Evolutionary conservation across 1,284 basidiomycete genomes (phyloP).

Genomic region (Fomitopsis schrenkii): DNA sequence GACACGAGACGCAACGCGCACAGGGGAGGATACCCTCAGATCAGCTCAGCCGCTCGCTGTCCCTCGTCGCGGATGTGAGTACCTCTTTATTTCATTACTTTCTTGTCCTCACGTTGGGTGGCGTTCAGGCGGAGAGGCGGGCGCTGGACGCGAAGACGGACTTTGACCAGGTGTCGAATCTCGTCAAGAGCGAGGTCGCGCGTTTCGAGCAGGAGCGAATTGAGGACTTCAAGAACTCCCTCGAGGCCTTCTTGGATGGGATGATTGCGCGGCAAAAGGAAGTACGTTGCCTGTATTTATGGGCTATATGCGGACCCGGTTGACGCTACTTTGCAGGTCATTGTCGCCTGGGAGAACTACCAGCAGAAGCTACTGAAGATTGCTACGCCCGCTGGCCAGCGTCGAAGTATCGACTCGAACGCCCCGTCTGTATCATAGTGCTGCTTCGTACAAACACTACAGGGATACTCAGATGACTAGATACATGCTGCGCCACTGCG

Average conservation of each 20-base stretch:
- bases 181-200: slow-evolving; percentile 90
- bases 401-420: slow-evolving; percentile 11
- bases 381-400: slow-evolving; percentile 15
- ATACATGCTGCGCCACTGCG: too few relatives aligned
- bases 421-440: slow-evolving; percentile 7
- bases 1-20: slow-evolving; percentile 78
- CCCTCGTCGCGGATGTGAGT: slow-evolving; percentile 75
- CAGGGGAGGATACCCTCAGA: slow-evolving; percentile 69
- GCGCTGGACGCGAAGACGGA: slow-evolving; percentile 80
- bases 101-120: background rate
- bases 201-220: slow-evolving; percentile 93
- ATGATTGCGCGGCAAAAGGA: slow-evolving; percentile 83
- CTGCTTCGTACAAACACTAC: background rate
- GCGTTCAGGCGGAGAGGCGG: slow-evolving; percentile 71
- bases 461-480: too few relatives aligned
- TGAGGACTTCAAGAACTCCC: slow-evolving; percentile 78
- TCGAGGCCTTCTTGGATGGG: slow-evolving; percentile 78
- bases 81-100: background rate
- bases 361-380: slow-evolving; percentile 61
- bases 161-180: slow-evolving; percentile 82
- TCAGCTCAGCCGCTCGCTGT: slow-evolving; percentile 62
- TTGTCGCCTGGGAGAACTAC: slow-evolving; percentile 69
- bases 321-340: slow-evolving; percentile 41
- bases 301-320: background rate
- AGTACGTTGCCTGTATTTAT: slow-evolving; percentile 35